Conservation (phyloP, 2,329 filamentous ascomycete species). For the Aschersonia sp. region DNA sequence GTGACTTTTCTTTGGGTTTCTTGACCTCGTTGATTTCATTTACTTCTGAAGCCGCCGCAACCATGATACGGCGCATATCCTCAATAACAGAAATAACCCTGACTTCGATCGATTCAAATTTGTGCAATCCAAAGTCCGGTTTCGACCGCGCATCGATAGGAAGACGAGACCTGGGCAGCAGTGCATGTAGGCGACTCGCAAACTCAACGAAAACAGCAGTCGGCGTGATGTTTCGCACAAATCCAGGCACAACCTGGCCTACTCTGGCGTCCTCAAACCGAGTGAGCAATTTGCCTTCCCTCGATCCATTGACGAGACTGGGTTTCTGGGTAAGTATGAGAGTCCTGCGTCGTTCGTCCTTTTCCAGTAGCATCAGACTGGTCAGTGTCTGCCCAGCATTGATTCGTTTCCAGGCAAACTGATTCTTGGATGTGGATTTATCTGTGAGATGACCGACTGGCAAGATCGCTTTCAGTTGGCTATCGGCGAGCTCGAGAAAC, state of each 20-base stretch:
- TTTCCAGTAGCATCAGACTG: conserved; percentile 76
- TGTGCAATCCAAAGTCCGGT: conserved; percentile 65
- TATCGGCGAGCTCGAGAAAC: conserved; percentile 60
- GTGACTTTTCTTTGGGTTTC: conserved; percentile 13
- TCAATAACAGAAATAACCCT: conserved; percentile 60
- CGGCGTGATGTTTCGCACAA: conserved; percentile 69
- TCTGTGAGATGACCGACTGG: conserved; percentile 71
- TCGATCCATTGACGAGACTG: conserved; percentile 61
- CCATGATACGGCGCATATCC: conserved; percentile 52
- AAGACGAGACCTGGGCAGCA: conserved; percentile 69
- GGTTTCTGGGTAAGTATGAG: conserved; percentile 73
- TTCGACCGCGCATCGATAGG: conserved; percentile 51
- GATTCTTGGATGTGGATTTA: conserved; percentile 65
- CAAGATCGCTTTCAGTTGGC: conserved; percentile 63
- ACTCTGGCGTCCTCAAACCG: conserved; percentile 57
- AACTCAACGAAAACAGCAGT: conserved; percentile 86
- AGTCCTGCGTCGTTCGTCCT: conserved; percentile 61
- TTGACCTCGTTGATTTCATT: conserved; percentile 30
- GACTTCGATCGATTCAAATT: conserved; percentile 59
- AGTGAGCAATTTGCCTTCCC: conserved; percentile 56
- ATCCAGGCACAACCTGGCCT: conserved; percentile 57
- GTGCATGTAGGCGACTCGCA: conserved; percentile 57
- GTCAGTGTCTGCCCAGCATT: conserved; percentile 70
- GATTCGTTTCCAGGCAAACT: conserved; percentile 64
- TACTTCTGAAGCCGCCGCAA: conserved; percentile 32